Base-by-base conservation (phyloP, 345 rosid species). In the Linum trigynum region DNA sequence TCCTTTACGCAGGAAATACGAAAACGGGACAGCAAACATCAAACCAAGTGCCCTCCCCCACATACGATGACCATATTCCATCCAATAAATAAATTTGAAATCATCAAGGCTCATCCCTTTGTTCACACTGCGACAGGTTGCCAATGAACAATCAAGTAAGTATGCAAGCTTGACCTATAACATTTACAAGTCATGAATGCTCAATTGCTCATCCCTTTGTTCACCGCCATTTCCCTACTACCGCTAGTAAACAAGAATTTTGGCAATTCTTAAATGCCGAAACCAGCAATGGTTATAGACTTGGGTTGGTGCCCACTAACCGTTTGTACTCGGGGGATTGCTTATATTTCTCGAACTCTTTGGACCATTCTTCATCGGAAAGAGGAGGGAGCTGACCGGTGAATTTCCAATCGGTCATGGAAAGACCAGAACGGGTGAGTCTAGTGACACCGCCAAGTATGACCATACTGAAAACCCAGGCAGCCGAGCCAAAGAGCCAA, bases 11-110 rank as follows among this genome's bases (percentile, higher is more conserved):
- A 94, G 78, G 75, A 94, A 94, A 79, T 75, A 88, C 0, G 97
- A 94, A 83, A 94, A 94, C 48, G 99, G 99, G 60, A 90, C 75
- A n/a, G 97, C 95, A 78, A 94, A 94, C 86, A 90, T 80, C 79
- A 94, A 68, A n/a, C 99, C 97, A 16, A 94, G 78, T 51, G 85
- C 99, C 80, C 97, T 86, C 76, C 96, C 97, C 97, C 99, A 88
- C 97, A 94, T 88, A 38, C 92, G 91, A 77, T 90, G 96, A 48
- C 88, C 96, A 66, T 90, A 94, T 78, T 90, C 97, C 96, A 90
- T 94, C 99, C 99, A 86, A 76, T 84, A 94, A 56, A 90, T 94
- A 70, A 94, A 94, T 77, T 88, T 94, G 74, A 94, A 94, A 76
- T 90, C 97, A 65, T 84, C 96, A 69, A 94, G 61, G 48, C 73